Percentiles rank a stretch among this genome's conserved stretches.
Conservation (phyloP, 371 early-diverging fungal genomes). For the Mucor saturninus region DNA sequence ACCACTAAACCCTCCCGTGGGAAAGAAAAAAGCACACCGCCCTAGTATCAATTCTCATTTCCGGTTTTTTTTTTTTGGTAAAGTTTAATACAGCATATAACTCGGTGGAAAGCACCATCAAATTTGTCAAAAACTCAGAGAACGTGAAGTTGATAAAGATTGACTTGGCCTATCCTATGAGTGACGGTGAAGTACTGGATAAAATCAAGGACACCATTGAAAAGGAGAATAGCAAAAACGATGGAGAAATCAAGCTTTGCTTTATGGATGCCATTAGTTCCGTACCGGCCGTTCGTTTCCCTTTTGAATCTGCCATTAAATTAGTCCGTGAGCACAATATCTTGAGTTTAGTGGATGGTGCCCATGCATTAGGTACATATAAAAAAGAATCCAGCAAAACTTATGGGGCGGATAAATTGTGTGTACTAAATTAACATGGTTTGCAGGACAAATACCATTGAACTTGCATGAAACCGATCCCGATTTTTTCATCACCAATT, state of each 20-base stretch:
- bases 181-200: conserved; percentile 36
- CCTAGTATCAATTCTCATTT: no score
- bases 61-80: no score
- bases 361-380: conserved; percentile 63
- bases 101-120: conserved; percentile 44
- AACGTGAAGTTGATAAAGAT: conserved; percentile 39
- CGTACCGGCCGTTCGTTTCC: conserved; percentile 60
- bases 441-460: conserved; percentile 63
- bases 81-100: conserved; percentile 55
- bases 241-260: conserved; percentile 48
- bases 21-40: no score
- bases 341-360: conserved; percentile 71
- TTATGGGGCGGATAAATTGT: no score
- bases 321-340: conserved; percentile 57
- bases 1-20: no score
- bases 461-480: conserved; percentile 56
- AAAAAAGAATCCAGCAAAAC: no score
- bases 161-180: conserved; percentile 38
- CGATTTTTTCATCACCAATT: conserved; percentile 75
- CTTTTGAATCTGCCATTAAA: conserved; percentile 58
- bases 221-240: conserved; percentile 38
- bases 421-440: no score
- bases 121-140: conserved; percentile 36
- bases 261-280: conserved; percentile 67
- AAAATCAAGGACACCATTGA: conserved; percentile 35